phyloP scores from a whole-genome alignment of 2,329 filamentous ascomycete genomes.

The Paraphoma chrysanthemicola region DNA sequence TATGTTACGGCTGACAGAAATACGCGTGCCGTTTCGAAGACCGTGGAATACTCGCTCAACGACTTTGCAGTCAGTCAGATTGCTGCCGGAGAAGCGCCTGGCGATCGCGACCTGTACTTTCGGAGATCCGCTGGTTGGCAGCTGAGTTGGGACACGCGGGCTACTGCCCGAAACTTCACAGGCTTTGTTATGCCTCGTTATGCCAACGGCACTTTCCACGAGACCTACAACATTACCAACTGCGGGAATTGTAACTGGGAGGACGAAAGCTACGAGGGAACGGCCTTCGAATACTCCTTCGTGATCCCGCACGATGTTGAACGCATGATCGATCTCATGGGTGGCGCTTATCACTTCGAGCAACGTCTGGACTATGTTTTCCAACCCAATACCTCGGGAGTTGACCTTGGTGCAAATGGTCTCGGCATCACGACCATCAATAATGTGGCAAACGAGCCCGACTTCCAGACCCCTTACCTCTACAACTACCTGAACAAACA shows the following conservation, averaged over 20 bases:
- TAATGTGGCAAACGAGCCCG: conserved; percentile 50
- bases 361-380: conserved; percentile 51
- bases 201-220: conserved; percentile 44
- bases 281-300: conserved; percentile 54
- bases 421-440: conserved; percentile 47
- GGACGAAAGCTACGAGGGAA: conserved; percentile 52
- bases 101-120: conserved; percentile 48
- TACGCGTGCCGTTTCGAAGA: conserved; percentile 49
- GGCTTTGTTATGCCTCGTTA: conserved; percentile 47
- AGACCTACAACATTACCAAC: conserved; percentile 51
- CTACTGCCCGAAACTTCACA: conserved; percentile 46
- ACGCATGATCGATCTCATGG: conserved; percentile 53
- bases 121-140: conserved; percentile 52
- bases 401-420: conserved; percentile 45
- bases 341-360: conserved; percentile 49
- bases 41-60: conserved; percentile 53
- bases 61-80: conserved; percentile 53
- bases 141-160: conserved; percentile 48
- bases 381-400: conserved; percentile 46
- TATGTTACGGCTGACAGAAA: conserved; percentile 50
- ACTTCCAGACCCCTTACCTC: conserved; percentile 49
- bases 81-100: conserved; percentile 49
- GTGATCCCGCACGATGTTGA: conserved; percentile 53
- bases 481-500: conserved; percentile 53
- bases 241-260: conserved; percentile 53